phyloP scores from a whole-genome alignment of 305 asterid species.

The Fraxinus floribunda region DNA sequence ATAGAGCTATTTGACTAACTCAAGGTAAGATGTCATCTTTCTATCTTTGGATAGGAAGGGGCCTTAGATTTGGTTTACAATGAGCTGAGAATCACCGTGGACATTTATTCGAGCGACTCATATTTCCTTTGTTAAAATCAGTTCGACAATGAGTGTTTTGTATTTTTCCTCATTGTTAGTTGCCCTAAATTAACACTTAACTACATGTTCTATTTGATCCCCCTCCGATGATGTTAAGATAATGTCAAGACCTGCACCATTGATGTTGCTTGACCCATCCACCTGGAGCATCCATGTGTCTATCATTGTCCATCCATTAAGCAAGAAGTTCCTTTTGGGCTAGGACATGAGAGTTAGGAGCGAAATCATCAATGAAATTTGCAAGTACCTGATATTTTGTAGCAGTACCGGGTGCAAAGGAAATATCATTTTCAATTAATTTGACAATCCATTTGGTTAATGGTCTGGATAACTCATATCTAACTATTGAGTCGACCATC shows the following conservation, averaged over 20 bases:
- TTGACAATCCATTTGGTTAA: background rate
- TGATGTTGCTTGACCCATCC: background rate
- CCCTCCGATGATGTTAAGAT: background rate
- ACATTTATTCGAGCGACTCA: background rate
- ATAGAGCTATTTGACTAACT: background rate
- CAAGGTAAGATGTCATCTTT: background rate
- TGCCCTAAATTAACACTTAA: background rate
- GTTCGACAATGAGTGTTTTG: background rate
- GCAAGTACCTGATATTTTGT: too few species aligned
- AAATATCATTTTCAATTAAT: too few species aligned
- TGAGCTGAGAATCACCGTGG: background rate
- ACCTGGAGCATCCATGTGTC: background rate
- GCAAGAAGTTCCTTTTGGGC: background rate
- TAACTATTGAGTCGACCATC: background rate
- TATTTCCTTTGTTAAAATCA: too few species aligned
- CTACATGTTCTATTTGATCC: background rate
- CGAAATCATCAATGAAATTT: background rate
- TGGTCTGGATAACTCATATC: background rate
- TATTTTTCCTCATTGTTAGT: background rate
- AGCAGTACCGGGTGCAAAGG: background rate
- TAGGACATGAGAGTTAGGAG: background rate
- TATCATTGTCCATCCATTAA: background rate
- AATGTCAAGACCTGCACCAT: background rate
- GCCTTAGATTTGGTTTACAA: background rate
- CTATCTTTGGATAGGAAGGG: background rate